Base-by-base conservation (phyloP, 257 asterid genomes). In the Lantana camara region DNA sequence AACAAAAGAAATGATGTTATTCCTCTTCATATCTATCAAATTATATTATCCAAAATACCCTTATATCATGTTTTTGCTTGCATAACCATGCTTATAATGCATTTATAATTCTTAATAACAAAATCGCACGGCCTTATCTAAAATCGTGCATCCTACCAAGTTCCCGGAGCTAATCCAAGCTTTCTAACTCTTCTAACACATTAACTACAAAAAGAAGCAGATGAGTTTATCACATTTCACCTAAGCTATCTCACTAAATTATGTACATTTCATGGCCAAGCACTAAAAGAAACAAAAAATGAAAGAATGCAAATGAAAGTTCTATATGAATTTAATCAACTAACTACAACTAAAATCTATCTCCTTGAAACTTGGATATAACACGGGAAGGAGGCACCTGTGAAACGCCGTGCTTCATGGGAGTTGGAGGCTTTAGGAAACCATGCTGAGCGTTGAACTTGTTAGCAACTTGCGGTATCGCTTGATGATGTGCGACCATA, bases 191-290 rank as follows among this genome's bases (percentile, higher is more conserved):
- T 21, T n/a, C 16, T 56, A 20, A 20, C 11, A 49, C 58, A 29
- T 11, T 21, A 55, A 27, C 44, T 11, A 66, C 24, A 38, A 42
- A 35, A 71, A 45, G 41, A 29, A 58, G 7, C 58, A 67, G 63
- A 49, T 17, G 15, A 66, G 40, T 7, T 35, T 13, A 12, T 66
- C 47, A 17, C 60, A 52, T 57, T 9, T 17, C 50, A 53, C 68
- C 57, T 40, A 27, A 53, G 64, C 74, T 63, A 58, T 37, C 55
- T 41, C 69, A 45, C 73, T 50, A 34, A 24, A 29, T 53, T 79
- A 79, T 77, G 66, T 70, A 80, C 84, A 80, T 27, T 68, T n/a
- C n/a, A n/a, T 68, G 61, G 42, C 29, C 67, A 74, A 64, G 23
- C 61, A 23, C 37, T 57, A 53, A 34, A 62, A 45, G 63, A 16